Evolutionary conservation across 2,329 filamentous ascomycete species (phyloP), one percentile per base, ranked within the genome.

Genomic region (Coleophoma crateriformis): DNA sequence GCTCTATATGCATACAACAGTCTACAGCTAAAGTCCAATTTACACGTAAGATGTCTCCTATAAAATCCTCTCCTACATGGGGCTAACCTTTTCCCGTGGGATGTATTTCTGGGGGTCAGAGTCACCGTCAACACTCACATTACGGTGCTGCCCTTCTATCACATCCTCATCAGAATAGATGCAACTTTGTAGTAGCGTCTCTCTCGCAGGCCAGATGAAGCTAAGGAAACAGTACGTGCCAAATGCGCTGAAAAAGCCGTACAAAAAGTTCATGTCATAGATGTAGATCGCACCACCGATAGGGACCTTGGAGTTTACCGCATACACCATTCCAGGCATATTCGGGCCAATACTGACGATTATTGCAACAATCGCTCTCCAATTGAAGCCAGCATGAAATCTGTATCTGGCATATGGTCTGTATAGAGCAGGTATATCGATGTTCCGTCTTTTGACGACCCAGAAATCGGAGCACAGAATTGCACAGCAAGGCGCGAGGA

Each of bases 391-490:
- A 34, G 44, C 47, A 40, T 60, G 59, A 43, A 61, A 62, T n/a
- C 54, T 48, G 42, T 62, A 62, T 6, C 54, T 38, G 27, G 22
- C 39, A 37, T 42, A n/a, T 20, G 22, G 47, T 50, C 65, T 20
- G 37, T 58, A 64, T 7, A 67, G 52, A 46, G 65, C 58, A 45
- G 55, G 61, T 5, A 67, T 54, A 22, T 60, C 62, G 17, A 67
- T 55, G 11, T 49, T 60, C 0, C 53, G 49, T 15, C 52, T 54
- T 15, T 64, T 62, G 68, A 81, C 60, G 39, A 77, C 58, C 75
- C 77, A 82, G 54, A 75, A 82, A 50, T 82, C 79, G 19, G 68
- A 71, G 1, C 74, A 64, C 68, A 81, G 73, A 54, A 82, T 78
- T 0, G 72, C 71, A 1, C 76, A 76, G 50, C 81, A 77, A 2